A percentile compares a stretch with the other conserved stretches of the same genome.
These are phyloP conservation scores for Podospora comata DNA, from an alignment of 495 filamentous ascomycete species.

Conservation along the genomic window DNA sequence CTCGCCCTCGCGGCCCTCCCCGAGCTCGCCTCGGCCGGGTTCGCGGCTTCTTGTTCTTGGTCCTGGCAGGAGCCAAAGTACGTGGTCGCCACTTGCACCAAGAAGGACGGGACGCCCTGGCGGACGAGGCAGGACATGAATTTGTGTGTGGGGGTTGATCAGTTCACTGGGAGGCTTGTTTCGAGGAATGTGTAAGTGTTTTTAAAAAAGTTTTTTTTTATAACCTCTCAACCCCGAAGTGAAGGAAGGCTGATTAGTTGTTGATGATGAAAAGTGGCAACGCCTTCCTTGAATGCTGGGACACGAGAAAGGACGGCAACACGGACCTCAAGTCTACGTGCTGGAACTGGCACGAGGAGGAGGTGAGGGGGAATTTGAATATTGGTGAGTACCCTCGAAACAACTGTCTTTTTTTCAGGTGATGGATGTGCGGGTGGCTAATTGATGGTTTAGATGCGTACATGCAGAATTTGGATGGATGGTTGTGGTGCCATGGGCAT, in stretches of 20 bases:
- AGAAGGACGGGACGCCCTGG: not conserved
- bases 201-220: not conserved
- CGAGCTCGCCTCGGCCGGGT: not conserved
- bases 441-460: not conserved
- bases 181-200: not conserved
- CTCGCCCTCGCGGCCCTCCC: not conserved
- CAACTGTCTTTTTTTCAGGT: too few species aligned
- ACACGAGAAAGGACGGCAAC: not conserved
- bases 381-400: not conserved
- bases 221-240: too few species aligned
- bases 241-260: too few species aligned
- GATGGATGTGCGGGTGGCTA: too few species aligned
- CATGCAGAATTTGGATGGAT: not conserved
- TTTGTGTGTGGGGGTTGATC: not conserved
- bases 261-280: not conserved
- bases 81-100: not conserved
- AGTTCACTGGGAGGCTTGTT: not conserved
- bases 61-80: not conserved
- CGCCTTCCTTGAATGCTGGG: not conserved
- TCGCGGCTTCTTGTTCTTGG: not conserved
- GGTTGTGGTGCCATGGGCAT: not conserved
- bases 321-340: not conserved
- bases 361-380: not conserved
- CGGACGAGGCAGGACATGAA: not conserved
- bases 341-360: not conserved